Conservation (phyloP, 2,329 filamentous ascomycete species). For the Pseudocercospora ulei region DNA sequence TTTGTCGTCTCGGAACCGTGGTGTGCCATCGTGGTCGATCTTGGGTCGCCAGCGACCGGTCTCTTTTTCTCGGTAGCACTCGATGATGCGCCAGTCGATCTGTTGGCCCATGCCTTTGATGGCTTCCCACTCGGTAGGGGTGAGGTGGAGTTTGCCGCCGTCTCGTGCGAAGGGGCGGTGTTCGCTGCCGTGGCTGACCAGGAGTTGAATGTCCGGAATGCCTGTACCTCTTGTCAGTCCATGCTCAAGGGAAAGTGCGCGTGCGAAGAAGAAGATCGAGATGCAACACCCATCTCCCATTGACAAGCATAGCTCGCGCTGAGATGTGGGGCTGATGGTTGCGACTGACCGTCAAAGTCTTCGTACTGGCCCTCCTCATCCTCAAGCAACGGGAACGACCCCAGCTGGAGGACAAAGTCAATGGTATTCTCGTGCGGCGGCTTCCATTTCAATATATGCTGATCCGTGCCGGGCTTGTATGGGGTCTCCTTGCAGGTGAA, state of each 20-base stretch:
- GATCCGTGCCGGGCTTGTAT: slow-evolving; percentile 84
- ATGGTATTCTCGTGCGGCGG: slow-evolving; percentile 89
- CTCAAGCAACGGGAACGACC: slow-evolving; percentile 60
- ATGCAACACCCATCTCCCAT: too few species aligned
- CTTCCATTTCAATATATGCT: slow-evolving; percentile 96
- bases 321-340: too few species aligned
- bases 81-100: slow-evolving; percentile 78
- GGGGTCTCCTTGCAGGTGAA: slow-evolving; percentile 86
- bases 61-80: slow-evolving; percentile 70
- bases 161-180: slow-evolving; percentile 40
- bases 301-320: too few species aligned
- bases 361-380: slow-evolving; percentile 56
- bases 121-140: slow-evolving; percentile 69
- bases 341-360: slow-evolving; percentile 83
- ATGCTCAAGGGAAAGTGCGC: too few species aligned
- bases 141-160: slow-evolving; percentile 54
- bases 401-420: slow-evolving; percentile 72
- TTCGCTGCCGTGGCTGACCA: slow-evolving; percentile 56
- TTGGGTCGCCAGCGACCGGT: slow-evolving; percentile 65
- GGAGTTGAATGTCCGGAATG: slow-evolving; percentile 62
- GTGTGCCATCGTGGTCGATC: slow-evolving; percentile 41
- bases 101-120: slow-evolving; percentile 65
- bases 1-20: slow-evolving; percentile 90
- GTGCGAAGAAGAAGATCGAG: too few species aligned
- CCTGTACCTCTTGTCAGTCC: too few species aligned